Percentiles rank a stretch among this genome's conserved stretches.
These are phyloP conservation scores for Claviceps arundinis DNA, from an alignment of 2,329 filamentous ascomycete genomes.

Conservation along the genomic window DNA sequence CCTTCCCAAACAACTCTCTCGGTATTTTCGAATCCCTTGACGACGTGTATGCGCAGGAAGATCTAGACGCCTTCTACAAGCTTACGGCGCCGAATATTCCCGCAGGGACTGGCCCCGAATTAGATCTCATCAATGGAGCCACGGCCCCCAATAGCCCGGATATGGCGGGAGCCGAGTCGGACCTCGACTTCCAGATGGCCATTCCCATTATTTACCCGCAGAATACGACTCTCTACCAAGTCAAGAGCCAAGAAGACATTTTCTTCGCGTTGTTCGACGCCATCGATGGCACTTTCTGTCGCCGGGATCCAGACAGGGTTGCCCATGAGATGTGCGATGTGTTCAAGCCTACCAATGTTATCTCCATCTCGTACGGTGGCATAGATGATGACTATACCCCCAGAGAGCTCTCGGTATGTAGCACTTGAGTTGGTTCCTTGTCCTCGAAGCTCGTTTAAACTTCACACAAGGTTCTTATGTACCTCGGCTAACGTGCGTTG, in stretches of 20 bases:
- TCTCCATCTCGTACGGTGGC: slow-evolving; percentile 27
- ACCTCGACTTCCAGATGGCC: slow-evolving; percentile 40
- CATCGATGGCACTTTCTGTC: slow-evolving; percentile 40
- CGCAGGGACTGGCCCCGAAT: slow-evolving; percentile 28
- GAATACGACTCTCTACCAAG: slow-evolving; percentile 33
- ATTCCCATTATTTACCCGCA: slow-evolving; percentile 41
- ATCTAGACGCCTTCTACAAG: slow-evolving; percentile 35
- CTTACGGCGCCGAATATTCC: slow-evolving; percentile 26
- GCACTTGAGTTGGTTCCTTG: too few species aligned
- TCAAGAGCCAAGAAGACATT: slow-evolving; percentile 22
- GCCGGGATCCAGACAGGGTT: slow-evolving; percentile 30
- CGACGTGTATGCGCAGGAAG: slow-evolving; percentile 36
- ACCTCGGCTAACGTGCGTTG: too few species aligned
- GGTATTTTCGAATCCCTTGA: slow-evolving; percentile 39
- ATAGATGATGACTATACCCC: slow-evolving; percentile 23
- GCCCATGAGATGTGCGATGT: slow-evolving; percentile 15
- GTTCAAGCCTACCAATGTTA: slow-evolving; percentile 20
- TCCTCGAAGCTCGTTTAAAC: too few species aligned
- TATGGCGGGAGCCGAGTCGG: slow-evolving; percentile 29
- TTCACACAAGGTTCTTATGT: too few species aligned
- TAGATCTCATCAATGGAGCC: slow-evolving; percentile 34
- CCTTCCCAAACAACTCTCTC: slow-evolving; percentile 28
- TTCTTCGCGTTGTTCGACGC: slow-evolving; percentile 31
- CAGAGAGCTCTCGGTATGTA: slow-evolving; percentile 24
- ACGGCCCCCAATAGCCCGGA: slow-evolving; percentile 24